These are phyloP conservation scores for Thecaphora thlaspeos DNA, from an alignment of 1,284 basidiomycete genomes.

Conservation along the genomic window DNA sequence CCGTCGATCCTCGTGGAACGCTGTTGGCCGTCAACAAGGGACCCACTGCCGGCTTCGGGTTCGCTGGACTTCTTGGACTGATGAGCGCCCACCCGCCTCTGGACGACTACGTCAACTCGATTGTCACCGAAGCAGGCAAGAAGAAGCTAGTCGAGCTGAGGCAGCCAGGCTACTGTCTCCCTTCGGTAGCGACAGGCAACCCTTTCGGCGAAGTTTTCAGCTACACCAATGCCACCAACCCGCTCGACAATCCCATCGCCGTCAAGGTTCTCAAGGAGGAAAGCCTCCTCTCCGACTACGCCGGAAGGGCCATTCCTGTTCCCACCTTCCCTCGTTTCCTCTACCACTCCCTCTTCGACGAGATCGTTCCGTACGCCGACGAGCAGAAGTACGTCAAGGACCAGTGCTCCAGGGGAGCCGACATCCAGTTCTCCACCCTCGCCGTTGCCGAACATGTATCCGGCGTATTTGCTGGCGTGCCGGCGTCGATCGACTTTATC, in stretches of 20 bases:
- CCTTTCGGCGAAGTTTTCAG: constrained; percentile 12
- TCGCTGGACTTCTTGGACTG: constrained; percentile 37
- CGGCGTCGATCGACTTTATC: constrained; percentile 26
- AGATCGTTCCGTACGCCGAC: constrained; percentile 44
- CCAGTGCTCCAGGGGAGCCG: constrained; percentile 48
- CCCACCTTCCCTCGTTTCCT: constrained; percentile 44
- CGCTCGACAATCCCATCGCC: constrained; percentile 24
- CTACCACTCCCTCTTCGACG: constrained; percentile 46
- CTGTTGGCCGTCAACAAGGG: constrained; percentile 33
- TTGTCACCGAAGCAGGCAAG: constrained; percentile 18
- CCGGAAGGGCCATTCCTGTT: constrained; percentile 20
- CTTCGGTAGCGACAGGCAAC: constrained; percentile 17
- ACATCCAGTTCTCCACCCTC: constrained; percentile 29
- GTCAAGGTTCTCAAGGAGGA: constrained; percentile 15
- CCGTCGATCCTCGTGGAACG: constrained; percentile 27
- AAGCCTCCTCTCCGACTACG: constrained; percentile 26
- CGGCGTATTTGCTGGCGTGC: constrained; percentile 23
- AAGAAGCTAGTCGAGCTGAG: constrained; percentile 12
- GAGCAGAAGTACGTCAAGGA: constrained; percentile 34
- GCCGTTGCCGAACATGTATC: constrained; percentile 33
- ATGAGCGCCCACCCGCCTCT: constrained; percentile 27
- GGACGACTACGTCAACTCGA: constrained; percentile 8
- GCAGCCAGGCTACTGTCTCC: constrained; percentile 20
- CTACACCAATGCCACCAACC: constrained; percentile 33
- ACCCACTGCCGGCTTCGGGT: constrained; percentile 41